phyloP scores from a whole-genome alignment of 352 stramenopile genomes.

The Phytophthora tentaculata region DNA sequence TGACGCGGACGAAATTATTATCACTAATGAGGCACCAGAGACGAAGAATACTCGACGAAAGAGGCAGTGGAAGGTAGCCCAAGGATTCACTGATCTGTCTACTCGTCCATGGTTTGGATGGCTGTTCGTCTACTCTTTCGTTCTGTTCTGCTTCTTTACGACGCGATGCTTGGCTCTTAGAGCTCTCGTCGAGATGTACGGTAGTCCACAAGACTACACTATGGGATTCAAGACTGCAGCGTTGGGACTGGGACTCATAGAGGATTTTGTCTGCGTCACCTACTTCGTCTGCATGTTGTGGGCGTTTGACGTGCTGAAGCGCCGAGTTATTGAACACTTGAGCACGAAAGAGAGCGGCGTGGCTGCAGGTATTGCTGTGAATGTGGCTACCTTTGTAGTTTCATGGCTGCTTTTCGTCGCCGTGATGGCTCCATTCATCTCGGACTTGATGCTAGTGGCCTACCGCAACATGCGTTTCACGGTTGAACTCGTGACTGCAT shows the following conservation, averaged over 20 bases:
- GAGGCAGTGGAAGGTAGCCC: neutral
- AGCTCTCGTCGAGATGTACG: slow-evolving; percentile 33
- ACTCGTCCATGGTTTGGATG: slow-evolving; percentile 21
- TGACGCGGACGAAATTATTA: neutral
- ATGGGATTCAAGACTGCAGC: slow-evolving; percentile 19
- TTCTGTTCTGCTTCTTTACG: slow-evolving; percentile 25
- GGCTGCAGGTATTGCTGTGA: neutral
- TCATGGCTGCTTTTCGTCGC: slow-evolving; percentile 30
- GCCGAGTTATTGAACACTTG: neutral
- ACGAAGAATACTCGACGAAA: slow-evolving; percentile 12
- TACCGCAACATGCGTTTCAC: slow-evolving; percentile 48
- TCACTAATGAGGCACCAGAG: slow-evolving; percentile 3
- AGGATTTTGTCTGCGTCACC: slow-evolving; percentile 39
- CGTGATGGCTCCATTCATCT: slow-evolving; percentile 34
- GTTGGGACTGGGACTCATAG: slow-evolving; percentile 25
- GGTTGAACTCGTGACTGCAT: slow-evolving; percentile 36
- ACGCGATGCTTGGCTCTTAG: slow-evolving; percentile 17
- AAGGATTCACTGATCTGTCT: slow-evolving; percentile 6
- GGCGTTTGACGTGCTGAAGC: slow-evolving; percentile 22
- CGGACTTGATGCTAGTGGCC: slow-evolving; percentile 43
- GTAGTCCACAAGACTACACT: slow-evolving; percentile 21
- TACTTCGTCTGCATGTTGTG: slow-evolving; percentile 33
- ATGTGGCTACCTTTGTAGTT: slow-evolving; percentile 13
- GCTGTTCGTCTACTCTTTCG: slow-evolving; percentile 30
- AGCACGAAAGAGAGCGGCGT: neutral